Percentiles rank a stretch among this genome's conserved stretches.
Evolutionary conservation across 2,329 filamentous ascomycete species (phyloP).

Genomic region (Xylaria sp.): DNA sequence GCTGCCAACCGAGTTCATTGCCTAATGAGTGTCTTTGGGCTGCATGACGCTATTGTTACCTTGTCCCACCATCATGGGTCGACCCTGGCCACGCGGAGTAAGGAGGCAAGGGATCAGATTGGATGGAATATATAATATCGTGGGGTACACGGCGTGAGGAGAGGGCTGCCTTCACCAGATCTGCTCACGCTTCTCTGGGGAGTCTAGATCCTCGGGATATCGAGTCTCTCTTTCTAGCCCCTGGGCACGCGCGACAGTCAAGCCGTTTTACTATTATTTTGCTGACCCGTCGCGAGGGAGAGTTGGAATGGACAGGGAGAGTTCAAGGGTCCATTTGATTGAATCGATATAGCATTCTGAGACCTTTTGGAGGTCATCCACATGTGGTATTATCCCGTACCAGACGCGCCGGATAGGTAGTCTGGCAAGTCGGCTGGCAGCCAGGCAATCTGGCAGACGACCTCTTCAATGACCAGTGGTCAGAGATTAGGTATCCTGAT

Average conservation of each 20-base stretch:
- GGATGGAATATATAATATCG: not conserved
- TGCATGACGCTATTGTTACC: conserved; percentile 3
- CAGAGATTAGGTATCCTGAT: too few relatives aligned
- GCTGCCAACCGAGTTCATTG: conserved; percentile 3
- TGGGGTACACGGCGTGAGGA: not conserved
- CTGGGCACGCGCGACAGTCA: not conserved
- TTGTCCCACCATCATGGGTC: conserved; percentile 6
- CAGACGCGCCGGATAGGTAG: too few relatives aligned
- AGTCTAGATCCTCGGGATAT: not conserved
- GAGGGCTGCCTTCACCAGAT: not conserved
- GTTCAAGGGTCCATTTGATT: not conserved
- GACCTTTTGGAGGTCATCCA: too few relatives aligned
- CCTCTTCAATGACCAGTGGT: too few relatives aligned
- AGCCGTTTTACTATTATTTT: not conserved
- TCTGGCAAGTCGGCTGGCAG: too few relatives aligned
- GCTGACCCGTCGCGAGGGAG: not conserved
- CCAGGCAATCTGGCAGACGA: too few relatives aligned
- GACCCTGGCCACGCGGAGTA: conserved; percentile 7
- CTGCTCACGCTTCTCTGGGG: not conserved
- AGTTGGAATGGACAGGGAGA: not conserved
- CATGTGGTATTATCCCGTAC: too few relatives aligned
- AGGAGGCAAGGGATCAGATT: not conserved
- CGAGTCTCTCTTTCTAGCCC: not conserved
- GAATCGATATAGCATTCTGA: not conserved
- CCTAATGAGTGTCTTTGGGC: not conserved